Percentiles rank a stretch among this genome's conserved stretches.
Evolutionary conservation across 1,284 basidiomycete genomes (phyloP).

Genomic region (Tilletia walkeri): DNA sequence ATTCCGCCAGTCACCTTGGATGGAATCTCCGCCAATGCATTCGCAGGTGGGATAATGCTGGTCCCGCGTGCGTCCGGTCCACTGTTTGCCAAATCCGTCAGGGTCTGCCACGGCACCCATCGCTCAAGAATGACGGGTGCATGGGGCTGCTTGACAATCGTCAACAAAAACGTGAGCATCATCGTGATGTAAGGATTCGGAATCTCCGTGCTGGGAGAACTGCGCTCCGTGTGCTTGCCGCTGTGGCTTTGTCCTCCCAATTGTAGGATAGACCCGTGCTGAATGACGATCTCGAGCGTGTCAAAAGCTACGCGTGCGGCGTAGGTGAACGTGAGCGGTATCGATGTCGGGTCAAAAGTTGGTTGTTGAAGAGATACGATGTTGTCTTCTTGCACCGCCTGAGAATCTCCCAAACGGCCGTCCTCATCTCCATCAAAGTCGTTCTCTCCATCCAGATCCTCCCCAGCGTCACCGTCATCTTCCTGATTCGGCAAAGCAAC

Average conservation of each 20-base stretch:
- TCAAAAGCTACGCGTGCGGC: conserved; percentile 77
- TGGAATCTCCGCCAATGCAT: not conserved
- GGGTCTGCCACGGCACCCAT: conserved; percentile 72
- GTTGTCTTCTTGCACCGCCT: conserved; percentile 37
- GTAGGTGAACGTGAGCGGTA: conserved; percentile 68
- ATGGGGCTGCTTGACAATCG: conserved; percentile 67
- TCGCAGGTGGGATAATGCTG: conserved; percentile 10
- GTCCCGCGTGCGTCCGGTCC: not conserved
- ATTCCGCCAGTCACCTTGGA: conserved; percentile 60
- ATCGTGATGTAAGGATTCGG: conserved; percentile 76
- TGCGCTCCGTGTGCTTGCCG: not conserved
- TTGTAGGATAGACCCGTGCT: not conserved
- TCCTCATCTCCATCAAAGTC: conserved; percentile 9
- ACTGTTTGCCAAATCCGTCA: conserved; percentile 4
- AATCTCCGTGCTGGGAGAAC: not conserved
- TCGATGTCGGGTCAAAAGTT: conserved; percentile 23
- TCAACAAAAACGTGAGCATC: conserved; percentile 81
- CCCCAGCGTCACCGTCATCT: conserved; percentile 19
- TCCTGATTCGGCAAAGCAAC: conserved; percentile 21
- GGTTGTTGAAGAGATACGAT: conserved; percentile 24
- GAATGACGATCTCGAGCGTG: conserved; percentile 71
- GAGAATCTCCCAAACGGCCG: not conserved
- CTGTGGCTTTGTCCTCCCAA: not conserved
- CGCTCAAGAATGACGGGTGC: conserved; percentile 69
- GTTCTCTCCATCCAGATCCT: conserved; percentile 19